Conservation (phyloP, 179 eudicot genomes). For the Pouteria campechiana region DNA sequence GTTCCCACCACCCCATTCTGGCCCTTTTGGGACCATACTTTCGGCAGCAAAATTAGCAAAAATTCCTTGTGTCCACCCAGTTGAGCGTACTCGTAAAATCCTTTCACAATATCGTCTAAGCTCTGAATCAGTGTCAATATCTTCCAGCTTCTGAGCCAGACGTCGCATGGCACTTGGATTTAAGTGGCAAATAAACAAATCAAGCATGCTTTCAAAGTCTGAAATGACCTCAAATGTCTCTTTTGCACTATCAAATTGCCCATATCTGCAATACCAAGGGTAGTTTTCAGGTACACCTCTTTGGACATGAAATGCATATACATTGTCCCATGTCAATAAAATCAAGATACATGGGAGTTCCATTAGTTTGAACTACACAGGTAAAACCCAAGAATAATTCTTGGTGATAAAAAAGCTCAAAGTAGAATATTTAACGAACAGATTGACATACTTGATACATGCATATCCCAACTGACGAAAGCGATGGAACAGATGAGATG, state of each 20-base stretch:
- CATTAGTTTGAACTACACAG: background rate
- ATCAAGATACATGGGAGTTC: background rate
- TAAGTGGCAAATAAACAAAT: slow-evolving; percentile 88
- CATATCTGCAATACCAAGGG: slow-evolving; percentile 89
- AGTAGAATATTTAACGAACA: background rate
- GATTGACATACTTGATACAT: slow-evolving; percentile 76
- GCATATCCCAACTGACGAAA: slow-evolving; percentile 97
- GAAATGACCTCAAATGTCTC: slow-evolving; percentile 94
- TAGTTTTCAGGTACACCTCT: too few relatives aligned
- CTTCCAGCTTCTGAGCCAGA: slow-evolving; percentile 94
- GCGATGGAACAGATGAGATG: slow-evolving; percentile 90
- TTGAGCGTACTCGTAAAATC: slow-evolving; percentile 83
- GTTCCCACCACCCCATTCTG: slow-evolving; percentile 99
- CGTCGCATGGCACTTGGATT: slow-evolving; percentile 99
- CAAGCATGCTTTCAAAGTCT: slow-evolving; percentile 93
- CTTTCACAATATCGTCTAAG: slow-evolving; percentile 88
- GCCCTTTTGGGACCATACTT: slow-evolving; percentile 98
- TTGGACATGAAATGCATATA: too few relatives aligned
- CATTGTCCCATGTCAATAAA: too few relatives aligned
- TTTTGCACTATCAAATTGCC: slow-evolving; percentile 97
- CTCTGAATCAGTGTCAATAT: slow-evolving; percentile 77
- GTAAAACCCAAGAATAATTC: too few relatives aligned
- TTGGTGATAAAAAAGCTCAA: background rate
- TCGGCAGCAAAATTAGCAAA: slow-evolving; percentile 99
- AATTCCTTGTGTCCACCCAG: slow-evolving; percentile 99